Conservation (phyloP, 2,329 filamentous ascomycete genomes). For the Ascochyta viciae-villosae region DNA sequence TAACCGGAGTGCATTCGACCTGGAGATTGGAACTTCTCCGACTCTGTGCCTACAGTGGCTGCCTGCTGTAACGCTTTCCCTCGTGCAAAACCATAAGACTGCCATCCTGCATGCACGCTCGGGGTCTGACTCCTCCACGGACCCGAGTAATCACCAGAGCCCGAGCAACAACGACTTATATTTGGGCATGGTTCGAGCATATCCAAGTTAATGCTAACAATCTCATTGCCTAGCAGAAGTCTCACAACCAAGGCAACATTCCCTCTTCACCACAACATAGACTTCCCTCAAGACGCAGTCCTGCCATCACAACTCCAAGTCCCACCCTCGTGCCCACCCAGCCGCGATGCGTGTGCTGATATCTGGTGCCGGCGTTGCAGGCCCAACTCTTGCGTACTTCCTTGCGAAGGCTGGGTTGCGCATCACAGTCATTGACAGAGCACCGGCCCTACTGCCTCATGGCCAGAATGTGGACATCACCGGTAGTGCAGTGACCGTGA, state of each 20-base stretch:
- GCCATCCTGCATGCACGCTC: background rate
- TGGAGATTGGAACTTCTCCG: background rate
- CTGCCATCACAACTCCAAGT: no score
- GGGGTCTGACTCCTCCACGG: constrained; percentile 5
- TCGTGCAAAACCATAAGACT: background rate
- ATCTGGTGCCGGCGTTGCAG: constrained; percentile 48
- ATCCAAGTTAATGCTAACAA: background rate
- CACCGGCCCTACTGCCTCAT: constrained; percentile 43
- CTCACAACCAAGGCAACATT: no score
- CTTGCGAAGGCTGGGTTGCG: constrained; percentile 32
- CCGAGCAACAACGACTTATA: constrained; percentile 4
- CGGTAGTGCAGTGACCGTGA: constrained; percentile 49
- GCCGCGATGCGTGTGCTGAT: constrained; percentile 42
- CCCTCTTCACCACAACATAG: no score
- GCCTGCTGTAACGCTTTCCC: constrained; percentile 2
- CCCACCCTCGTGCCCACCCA: background rate
- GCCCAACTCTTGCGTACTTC: constrained; percentile 45
- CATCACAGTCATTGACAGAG: constrained; percentile 53
- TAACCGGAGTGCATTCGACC: constrained; percentile 4
- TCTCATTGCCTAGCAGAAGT: no score
- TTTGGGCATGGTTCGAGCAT: background rate
- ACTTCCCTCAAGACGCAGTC: no score
- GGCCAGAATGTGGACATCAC: constrained; percentile 56
- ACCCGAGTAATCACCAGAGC: background rate
- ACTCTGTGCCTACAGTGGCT: background rate